Evolutionary conservation across 371 early-diverging fungal genomes (phyloP), one percentile per base, ranked within the genome.

Genomic region (Sporodiniella umbellata): DNA sequence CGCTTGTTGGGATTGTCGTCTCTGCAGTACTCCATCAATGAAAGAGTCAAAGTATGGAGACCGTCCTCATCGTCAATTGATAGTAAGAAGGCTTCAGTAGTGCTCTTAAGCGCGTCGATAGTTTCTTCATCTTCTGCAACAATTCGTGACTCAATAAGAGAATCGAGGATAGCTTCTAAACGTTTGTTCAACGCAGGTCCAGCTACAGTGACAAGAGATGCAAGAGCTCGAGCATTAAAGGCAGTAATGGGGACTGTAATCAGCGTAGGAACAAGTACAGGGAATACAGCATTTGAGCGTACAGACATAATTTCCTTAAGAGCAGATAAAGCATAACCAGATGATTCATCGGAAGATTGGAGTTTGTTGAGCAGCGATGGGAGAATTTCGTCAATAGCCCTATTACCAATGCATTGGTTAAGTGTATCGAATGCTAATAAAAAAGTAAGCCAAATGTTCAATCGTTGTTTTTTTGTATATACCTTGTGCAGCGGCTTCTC

Each of bases 221-320:
- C 88, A 51, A 98, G 67, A 1, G 96, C 95, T 19, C 88, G 88
- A 11, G 97, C 97, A 59, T 96, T 92, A 75, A 94, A 94, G 11
- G 81, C 79, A 15, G 86, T 83, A 50, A 98, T 93, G 18, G 98
- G 98, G 17, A 76, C 79, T n/a, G 86, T 65, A 25, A 92, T 83
- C 46, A 98, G 81, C 1, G 93, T 93, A 42, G 97, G 96, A 51
- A 97, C 92, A 44, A 96, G 77, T 23, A 94, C 93, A 18, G 98
- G 98, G 89, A 98, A 93, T 3, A 98, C 96, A 10, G 93, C 92
- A 56, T 89, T 89, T 56, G 93, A 89, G 12, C 94, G 88, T 17
- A 96, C 93, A 28, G 94, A 85, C 94, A 96, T 96, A 38, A 98
- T 88, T 65, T 95, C 94, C 71, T 94, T 94, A 51, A 98, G 79